Percentiles rank a stretch among this genome's conserved stretches.
Evolutionary conservation across 768 basidiomycete genomes (phyloP).

Genomic region (Rhodotorula babjevae): DNA sequence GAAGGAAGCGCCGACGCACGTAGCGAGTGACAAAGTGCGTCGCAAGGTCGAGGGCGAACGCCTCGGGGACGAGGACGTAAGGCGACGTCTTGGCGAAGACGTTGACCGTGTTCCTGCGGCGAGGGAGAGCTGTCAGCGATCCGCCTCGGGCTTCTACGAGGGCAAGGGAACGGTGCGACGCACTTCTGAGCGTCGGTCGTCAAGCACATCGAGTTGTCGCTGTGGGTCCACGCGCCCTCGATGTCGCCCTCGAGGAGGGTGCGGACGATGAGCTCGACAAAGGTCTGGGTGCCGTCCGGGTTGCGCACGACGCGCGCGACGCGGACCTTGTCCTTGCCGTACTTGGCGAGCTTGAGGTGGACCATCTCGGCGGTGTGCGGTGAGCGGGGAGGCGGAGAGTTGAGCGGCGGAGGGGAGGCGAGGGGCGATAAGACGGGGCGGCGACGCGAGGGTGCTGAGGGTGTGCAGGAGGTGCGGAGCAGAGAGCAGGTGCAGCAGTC

Average conservation of each 20-base stretch:
- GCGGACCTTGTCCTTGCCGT: slow-evolving; percentile 84
- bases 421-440: background rate
- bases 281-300: slow-evolving; percentile 53
- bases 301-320: slow-evolving; percentile 74
- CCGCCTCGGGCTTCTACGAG: too few species aligned
- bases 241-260: slow-evolving; percentile 67
- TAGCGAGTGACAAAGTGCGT: slow-evolving; percentile 77
- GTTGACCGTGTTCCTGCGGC: slow-evolving; percentile 29
- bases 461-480: background rate
- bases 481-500: background rate
- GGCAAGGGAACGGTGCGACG: background rate
- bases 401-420: background rate
- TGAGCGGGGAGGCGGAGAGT: background rate
- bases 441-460: background rate
- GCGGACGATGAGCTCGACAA: slow-evolving; percentile 80
- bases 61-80: slow-evolving; percentile 73
- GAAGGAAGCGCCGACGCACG: background rate
- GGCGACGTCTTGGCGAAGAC: slow-evolving; percentile 73
- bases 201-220: slow-evolving; percentile 81
- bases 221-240: slow-evolving; percentile 61
- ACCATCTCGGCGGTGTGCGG: slow-evolving; percentile 4
- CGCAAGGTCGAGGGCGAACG: slow-evolving; percentile 81
- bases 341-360: slow-evolving; percentile 30
- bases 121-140: background rate
- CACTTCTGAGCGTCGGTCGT: slow-evolving; percentile 74